Evolutionary conservation across 257 asterid species (phyloP).

Genomic region (Marsdenia floribunda): DNA sequence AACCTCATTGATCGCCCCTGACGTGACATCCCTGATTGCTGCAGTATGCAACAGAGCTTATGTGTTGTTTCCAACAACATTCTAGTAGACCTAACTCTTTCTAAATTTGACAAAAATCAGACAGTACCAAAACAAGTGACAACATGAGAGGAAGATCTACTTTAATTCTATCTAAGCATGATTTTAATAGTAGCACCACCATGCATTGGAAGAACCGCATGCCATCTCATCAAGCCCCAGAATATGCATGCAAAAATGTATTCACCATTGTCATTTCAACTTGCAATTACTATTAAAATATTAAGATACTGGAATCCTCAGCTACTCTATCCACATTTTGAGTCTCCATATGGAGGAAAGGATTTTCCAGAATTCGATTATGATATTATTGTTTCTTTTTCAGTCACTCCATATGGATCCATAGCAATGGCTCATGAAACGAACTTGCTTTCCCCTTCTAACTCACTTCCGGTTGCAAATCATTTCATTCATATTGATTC

Average conservation of each 20-base stretch:
- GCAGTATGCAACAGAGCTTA: background rate
- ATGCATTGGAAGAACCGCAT: background rate
- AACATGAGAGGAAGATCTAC: background rate
- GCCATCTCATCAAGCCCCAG: background rate
- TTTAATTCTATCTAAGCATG: background rate
- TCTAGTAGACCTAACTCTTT: constrained; percentile 2
- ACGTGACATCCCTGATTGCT: background rate
- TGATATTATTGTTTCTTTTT: background rate
- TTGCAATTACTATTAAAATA: background rate
- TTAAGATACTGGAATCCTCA: background rate
- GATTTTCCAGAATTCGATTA: background rate
- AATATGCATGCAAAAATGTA: background rate
- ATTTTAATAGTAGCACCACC: background rate
- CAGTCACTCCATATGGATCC: background rate
- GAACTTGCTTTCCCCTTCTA: background rate
- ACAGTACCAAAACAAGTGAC: background rate
- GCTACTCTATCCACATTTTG: background rate
- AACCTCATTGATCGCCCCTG: background rate
- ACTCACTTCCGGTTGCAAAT: background rate
- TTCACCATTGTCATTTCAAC: background rate
- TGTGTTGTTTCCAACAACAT: background rate
- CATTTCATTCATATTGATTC: background rate
- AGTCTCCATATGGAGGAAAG: background rate
- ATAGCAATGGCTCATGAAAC: background rate
- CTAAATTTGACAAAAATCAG: background rate